Evolutionary conservation across 805 yeast genomes (phyloP).

Genomic region (Starmerella apicola): DNA sequence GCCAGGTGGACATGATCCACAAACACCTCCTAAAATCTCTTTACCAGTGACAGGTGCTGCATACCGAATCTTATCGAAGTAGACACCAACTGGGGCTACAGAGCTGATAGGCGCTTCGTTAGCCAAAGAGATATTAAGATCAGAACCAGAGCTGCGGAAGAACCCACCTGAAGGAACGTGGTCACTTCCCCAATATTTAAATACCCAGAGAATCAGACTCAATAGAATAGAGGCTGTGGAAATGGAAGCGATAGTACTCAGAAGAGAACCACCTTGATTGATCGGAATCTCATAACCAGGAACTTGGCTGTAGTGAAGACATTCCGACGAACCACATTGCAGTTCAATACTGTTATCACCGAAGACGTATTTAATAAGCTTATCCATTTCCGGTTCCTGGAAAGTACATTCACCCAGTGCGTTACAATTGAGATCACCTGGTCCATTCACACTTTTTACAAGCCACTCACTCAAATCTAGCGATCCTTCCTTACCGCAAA

Average conservation of each 20-base stretch:
- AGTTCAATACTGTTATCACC: constrained; percentile 89
- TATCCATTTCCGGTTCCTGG: constrained; percentile 94
- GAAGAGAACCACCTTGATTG: constrained; percentile 23
- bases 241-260: constrained; percentile 19
- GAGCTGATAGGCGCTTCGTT: constrained; percentile 13
- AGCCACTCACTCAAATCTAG: constrained; percentile 89
- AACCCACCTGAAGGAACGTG: not conserved
- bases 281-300: constrained; percentile 78
- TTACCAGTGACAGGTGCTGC: constrained; percentile 35
- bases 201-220: constrained; percentile 9
- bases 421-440: constrained; percentile 84
- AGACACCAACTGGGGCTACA: constrained; percentile 47
- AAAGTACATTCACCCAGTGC: constrained; percentile 53
- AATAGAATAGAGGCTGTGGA: constrained; percentile 16
- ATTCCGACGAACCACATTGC: constrained; percentile 75
- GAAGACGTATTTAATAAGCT: constrained; percentile 74
- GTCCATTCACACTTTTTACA: constrained; percentile 80
- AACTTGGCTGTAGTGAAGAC: constrained; percentile 80
- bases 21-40: constrained; percentile 47
- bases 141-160: not conserved
- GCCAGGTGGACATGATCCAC: constrained; percentile 74
- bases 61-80: constrained; percentile 65
- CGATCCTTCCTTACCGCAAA: constrained; percentile 89
- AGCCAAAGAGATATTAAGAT: constrained; percentile 4
- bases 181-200: constrained; percentile 1